These are phyloP conservation scores for Alternaria postmessia DNA, from an alignment of 2,329 filamentous ascomycete species.

Conservation along the genomic window DNA sequence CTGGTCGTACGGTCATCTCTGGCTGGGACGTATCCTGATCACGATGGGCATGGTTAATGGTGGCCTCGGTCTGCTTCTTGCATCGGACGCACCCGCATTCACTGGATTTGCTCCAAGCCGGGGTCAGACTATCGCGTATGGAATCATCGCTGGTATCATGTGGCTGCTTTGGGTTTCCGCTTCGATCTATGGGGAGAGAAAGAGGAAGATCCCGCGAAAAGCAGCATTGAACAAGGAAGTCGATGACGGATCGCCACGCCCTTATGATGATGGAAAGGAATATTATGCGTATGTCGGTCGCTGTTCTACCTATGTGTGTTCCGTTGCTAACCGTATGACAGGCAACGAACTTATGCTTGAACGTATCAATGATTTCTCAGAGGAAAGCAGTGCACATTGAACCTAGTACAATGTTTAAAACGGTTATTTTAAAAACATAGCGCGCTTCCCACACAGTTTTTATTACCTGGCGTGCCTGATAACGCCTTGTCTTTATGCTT, in stretches of 20 bases:
- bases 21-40: slow-evolving; percentile 62
- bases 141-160: slow-evolving; percentile 44
- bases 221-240: slow-evolving; percentile 18
- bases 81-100: slow-evolving; percentile 35
- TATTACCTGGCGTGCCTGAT: not conserved
- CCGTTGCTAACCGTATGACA: not conserved
- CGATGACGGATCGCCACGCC: slow-evolving; percentile 7
- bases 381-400: not conserved
- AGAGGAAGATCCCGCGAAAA: slow-evolving; percentile 10
- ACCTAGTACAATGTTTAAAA: slow-evolving; percentile 1
- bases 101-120: slow-evolving; percentile 34
- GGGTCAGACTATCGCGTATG: slow-evolving; percentile 45
- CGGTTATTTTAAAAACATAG: not conserved
- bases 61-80: slow-evolving; percentile 59
- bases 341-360: not conserved
- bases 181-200: slow-evolving; percentile 41
- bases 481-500: not conserved
- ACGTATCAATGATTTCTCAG: no score
- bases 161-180: slow-evolving; percentile 45
- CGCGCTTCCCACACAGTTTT: not conserved
- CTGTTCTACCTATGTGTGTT: not conserved
- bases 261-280: slow-evolving; percentile 23
- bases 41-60: slow-evolving; percentile 65
- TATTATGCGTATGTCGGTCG: slow-evolving; percentile 21
- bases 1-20: slow-evolving; percentile 62